phyloP scores from a whole-genome alignment of 1,139 yeast species.

The Debaryomyces sp. region DNA sequence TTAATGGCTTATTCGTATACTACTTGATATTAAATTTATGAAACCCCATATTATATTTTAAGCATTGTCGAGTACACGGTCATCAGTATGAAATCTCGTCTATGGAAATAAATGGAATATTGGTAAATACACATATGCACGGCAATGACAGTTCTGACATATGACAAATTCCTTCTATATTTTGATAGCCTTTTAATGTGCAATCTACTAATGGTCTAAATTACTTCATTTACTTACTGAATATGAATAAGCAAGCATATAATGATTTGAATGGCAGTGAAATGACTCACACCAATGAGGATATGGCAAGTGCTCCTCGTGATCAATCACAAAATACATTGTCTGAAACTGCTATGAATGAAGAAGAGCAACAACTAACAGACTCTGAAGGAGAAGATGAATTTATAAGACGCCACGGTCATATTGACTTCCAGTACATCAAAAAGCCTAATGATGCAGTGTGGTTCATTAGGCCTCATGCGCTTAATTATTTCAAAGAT shows the following conservation, averaged over 20 bases:
- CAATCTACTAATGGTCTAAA: too few relatives aligned
- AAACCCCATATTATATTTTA: too few relatives aligned
- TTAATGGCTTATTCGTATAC: too few relatives aligned
- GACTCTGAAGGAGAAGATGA: constrained; percentile 48
- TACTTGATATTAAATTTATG: too few relatives aligned
- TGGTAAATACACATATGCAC: not conserved
- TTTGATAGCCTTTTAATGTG: too few relatives aligned
- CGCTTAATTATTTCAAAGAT: constrained; percentile 61
- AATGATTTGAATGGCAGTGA: not conserved
- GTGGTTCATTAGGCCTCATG: constrained; percentile 59
- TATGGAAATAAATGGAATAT: not conserved
- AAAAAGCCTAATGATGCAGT: constrained; percentile 44
- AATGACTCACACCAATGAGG: not conserved
- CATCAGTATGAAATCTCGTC: not conserved
- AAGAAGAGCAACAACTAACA: constrained; percentile 18
- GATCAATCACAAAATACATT: not conserved
- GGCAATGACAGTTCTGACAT: not conserved
- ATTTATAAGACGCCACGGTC: constrained; percentile 54
- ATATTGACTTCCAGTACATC: constrained; percentile 50
- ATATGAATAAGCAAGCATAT: not conserved
- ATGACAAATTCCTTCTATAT: not conserved
- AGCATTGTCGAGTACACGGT: too few relatives aligned
- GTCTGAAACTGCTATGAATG: not conserved
- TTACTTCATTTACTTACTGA: not conserved
- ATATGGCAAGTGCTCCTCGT: not conserved